Evolutionary conservation across 352 stramenopile genomes (phyloP), one percentile per base, ranked within the genome.

Genomic region (Pythium angustatum): DNA sequence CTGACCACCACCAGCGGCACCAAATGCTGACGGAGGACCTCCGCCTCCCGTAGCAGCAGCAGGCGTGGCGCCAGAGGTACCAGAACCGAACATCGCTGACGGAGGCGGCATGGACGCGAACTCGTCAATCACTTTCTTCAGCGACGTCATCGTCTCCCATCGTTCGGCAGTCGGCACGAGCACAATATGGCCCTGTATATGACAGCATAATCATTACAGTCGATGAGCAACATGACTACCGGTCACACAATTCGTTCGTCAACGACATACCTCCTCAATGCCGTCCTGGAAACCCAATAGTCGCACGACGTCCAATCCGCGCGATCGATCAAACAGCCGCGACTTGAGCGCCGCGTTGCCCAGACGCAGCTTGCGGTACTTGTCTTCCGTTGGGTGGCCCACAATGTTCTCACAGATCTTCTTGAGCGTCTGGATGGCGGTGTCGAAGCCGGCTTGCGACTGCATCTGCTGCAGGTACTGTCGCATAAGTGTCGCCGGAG

Each of bases 351-450:
- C 81, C 1, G 79, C 81, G 61, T 94, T 94, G 31, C 66, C 77
- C 27, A 89, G 38, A 11, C 86, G 76, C 64, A 94, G 68, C 63
- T 87, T 90, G 17, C 84, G 75, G 72, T 89, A 94, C 64, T 92
- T 91, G 19, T 91, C 76, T 41, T 94, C 86, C 5, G 68, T 83
- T 36, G 86, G 86, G 54, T 93, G 68, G 52, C 30, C 72, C 43
- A 91, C 67, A 40, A 94, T 88, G 60, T 94, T 94, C n/a, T 75
- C 74, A 57, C 83, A 91, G 60, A 94, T 91, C 62, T 91, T 92
- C 41, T 87, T 81, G 56, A 94, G 62, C 47, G 86, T 94, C 59
- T 79, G 77, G 52, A 89, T 64, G 1, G 82, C 79, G 22, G 67
- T 73, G 17, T 71, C 54, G 54, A 79, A 91, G 19, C 73, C 74